Base-by-base conservation (phyloP, 768 basidiomycete species). In the Boletus coccyginus region DNA sequence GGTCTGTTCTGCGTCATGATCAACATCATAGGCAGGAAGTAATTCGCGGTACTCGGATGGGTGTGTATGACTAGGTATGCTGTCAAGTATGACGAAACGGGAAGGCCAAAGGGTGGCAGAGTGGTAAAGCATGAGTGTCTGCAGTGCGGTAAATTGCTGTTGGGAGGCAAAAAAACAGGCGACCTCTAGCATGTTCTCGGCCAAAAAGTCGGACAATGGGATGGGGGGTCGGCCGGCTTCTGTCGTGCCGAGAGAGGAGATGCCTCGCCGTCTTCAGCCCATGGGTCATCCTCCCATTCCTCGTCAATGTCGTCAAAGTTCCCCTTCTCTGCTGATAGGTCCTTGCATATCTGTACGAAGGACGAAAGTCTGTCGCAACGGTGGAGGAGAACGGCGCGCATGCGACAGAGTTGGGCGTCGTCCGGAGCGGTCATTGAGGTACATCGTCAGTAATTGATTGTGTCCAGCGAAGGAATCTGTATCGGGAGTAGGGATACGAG, bases 281-380 rank as follows among this genome's bases (percentile, higher is more conserved):
- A 90, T 50, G 87, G 88, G 41, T 83, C 83, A 52, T 78, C 77
- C 21, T 77, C 75, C 52, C 79, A 78, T 50, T 85, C 83, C 11
- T 70, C 73, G 12, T 78, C 77, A 13, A 75, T 69, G 33, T 73
- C 68, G 9, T 71, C 74, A 40, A 66, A 64, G 7, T 55, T 50
- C 5, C 57, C 66, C 35, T 63, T 57, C 33, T 66, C 62, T 11
- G 59, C 56, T 27, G 78, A 68, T 13, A 75, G 61, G 21, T 70
- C 75, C 58, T 78, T 77, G 64, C 73, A 80, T 61, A 92, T 78
- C 62, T 87, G 81, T 21, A 81, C 75, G 56, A 80, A 93, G n/a
- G 89, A 90, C 58, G 85, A 86, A 46, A 93, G 75, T 46, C 81
- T 76, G 69, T 91, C 88, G 32, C 84, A 73, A 12, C 90, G 78